Conservation (phyloP, 106 monocot species). For the Dendrobium huoshanense region DNA sequence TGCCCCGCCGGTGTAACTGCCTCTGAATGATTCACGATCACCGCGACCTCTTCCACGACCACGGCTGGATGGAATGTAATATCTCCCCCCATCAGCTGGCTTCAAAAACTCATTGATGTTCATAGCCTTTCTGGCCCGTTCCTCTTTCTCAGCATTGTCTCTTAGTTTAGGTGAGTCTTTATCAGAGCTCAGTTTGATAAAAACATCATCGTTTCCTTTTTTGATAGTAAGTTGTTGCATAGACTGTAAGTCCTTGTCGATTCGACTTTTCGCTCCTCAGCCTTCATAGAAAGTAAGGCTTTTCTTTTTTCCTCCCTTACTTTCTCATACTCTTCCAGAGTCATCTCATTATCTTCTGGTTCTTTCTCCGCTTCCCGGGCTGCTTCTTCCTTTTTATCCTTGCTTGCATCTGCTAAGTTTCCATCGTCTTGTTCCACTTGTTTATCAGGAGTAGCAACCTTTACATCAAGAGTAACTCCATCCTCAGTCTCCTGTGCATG, state of each 20-base stretch:
- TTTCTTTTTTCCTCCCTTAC: constrained; percentile 46
- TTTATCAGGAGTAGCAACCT: neutral
- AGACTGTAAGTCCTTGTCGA: constrained; percentile 29
- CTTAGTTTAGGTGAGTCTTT: constrained; percentile 27
- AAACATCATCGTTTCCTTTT: constrained; percentile 30
- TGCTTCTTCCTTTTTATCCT: constrained; percentile 4
- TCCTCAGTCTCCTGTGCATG: constrained; percentile 24
- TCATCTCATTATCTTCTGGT: constrained; percentile 30
- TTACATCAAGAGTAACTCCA: neutral
- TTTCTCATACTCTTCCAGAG: constrained; percentile 43
- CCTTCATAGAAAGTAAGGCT: constrained; percentile 27
- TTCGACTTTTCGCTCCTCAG: constrained; percentile 40
- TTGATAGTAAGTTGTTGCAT: constrained; percentile 33
- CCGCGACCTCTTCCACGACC: constrained; percentile 37
- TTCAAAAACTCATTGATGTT: constrained; percentile 51
- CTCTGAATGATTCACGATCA: constrained; percentile 17
- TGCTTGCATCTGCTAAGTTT: neutral
- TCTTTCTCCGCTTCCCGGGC: neutral
- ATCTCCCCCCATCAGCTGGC: constrained; percentile 38
- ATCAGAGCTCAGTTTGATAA: constrained; percentile 41
- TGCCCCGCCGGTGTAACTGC: constrained; percentile 10
- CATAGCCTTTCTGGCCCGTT: constrained; percentile 37
- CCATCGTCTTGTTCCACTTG: constrained; percentile 2
- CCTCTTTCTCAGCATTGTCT: constrained; percentile 40
- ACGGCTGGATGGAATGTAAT: constrained; percentile 17